Evolutionary conservation across 2,329 filamentous ascomycete species (phyloP), one percentile per base, ranked within the genome.

Genomic region (Alternaria tenuissima): DNA sequence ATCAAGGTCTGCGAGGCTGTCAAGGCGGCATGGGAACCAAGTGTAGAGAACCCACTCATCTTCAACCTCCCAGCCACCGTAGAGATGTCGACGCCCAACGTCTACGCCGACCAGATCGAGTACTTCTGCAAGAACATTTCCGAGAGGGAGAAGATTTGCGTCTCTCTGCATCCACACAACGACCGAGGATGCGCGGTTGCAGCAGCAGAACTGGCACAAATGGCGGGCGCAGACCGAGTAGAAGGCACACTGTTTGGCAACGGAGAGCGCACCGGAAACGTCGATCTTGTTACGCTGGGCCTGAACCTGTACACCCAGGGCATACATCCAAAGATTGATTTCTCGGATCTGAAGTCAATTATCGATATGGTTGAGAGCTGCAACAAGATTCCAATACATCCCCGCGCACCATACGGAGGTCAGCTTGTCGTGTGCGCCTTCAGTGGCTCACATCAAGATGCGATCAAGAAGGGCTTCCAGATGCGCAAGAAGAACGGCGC

Each of bases 1-100:
- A 81, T 98, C 34, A 81, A 89, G 76, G 86, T 98, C 42, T 98
- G 95, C 79, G 89, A 96, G 76, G 94, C 94, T 34, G 94, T 98
- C 72, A 97, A 97, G 85, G 90, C 85, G 6, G 95, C 94, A 1
- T 99, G 95, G 95, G 93, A 85, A 64, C 94, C 95, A 1, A 88
- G 87, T 0, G 88, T 84, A 39, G 88, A 92, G 78, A 89, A 88
- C 70, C 92, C 90, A 48, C 92, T 99, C 79, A 96, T 99, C 76
- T 95, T 99, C 85, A 98, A 98, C 82, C 85, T 99, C 52, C 94
- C 95, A 0, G 94, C 95, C 2, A 99, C 95, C 0, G 94, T 98
- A 36, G 95, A 99, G 81, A 89, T 97, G 89, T 82, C 92, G 0
- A 97, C 95, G 1, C 94, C 94, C 34, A 99, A 99, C 77, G 87